A percentile compares a stretch with the other conserved stretches of the same genome.
Conservation (phyloP, 2,329 filamentous ascomycete genomes). For the Cladosporium oxysporum region DNA sequence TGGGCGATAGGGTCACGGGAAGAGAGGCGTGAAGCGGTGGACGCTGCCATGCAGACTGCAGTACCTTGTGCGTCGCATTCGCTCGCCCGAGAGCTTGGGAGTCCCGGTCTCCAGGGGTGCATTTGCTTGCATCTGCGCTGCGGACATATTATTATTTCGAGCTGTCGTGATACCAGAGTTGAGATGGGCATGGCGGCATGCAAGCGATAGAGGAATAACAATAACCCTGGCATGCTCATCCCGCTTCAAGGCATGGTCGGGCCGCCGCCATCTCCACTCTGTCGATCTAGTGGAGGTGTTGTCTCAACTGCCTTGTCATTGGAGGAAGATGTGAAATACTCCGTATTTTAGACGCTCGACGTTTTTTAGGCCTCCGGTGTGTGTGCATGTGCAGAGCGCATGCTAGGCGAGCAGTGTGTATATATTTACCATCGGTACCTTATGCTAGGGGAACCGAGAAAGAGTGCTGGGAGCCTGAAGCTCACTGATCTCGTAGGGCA, state of each 20-base stretch:
- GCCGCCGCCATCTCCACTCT: not conserved
- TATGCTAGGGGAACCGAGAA: not conserved
- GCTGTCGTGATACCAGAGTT: slow-evolving; percentile 16
- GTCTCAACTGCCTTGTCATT: not conserved
- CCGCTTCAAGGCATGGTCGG: slow-evolving; percentile 13
- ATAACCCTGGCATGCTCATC: too few species aligned
- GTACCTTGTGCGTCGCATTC: slow-evolving; percentile 12
- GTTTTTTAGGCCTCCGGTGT: not conserved
- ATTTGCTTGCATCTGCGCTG: slow-evolving; percentile 1
- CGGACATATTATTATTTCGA: not conserved
- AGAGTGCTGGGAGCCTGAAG: not conserved
- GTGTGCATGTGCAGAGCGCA: not conserved
- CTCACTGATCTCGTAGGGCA: not conserved
- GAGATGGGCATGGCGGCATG: slow-evolving; percentile 18
- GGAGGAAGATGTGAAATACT: not conserved
- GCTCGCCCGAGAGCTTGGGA: slow-evolving; percentile 11
- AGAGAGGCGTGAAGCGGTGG: too few species aligned
- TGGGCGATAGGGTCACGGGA: not conserved
- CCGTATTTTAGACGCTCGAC: not conserved
- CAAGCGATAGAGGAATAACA: too few species aligned
- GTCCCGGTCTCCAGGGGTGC: slow-evolving; percentile 13
- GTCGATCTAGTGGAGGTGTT: slow-evolving; percentile 7
- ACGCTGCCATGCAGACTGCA: too few species aligned
- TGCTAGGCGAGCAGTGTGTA: not conserved
- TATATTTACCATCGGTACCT: slow-evolving; percentile 1